Evolutionary conservation across 2,329 filamentous ascomycete genomes (phyloP).

Genomic region (Neobulgaria alba): DNA sequence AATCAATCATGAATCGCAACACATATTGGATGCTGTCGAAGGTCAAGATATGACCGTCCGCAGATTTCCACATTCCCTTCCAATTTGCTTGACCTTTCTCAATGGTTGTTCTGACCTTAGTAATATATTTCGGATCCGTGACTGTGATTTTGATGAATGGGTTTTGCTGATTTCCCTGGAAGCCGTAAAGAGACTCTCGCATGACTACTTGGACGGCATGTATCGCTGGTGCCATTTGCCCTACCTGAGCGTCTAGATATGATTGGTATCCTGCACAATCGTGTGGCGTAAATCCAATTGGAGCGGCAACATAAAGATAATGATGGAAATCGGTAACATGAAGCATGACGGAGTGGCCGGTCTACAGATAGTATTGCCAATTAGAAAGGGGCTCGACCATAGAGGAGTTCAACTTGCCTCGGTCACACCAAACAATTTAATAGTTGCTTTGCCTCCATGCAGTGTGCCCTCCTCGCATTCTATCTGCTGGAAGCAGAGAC

Average conservation of each 20-base stretch:
- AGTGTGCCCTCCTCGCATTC: conserved; percentile 86
- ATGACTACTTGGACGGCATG: conserved; percentile 74
- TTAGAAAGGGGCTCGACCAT: conserved; percentile 6
- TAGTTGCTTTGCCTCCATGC: conserved; percentile 63
- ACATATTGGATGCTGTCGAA: conserved; percentile 97
- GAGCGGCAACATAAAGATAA: conserved; percentile 89
- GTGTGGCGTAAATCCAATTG: conserved; percentile 66
- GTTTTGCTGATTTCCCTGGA: conserved; percentile 85
- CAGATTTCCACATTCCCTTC: conserved; percentile 76
- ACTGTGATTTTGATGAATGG: conserved; percentile 92
- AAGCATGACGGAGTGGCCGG: conserved; percentile 83
- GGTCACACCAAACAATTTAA: conserved; percentile 92
- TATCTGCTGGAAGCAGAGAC: conserved; percentile 88
- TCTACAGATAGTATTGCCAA: conserved; percentile 27
- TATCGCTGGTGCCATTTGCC: conserved; percentile 65
- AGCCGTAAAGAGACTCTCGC: conserved; percentile 87
- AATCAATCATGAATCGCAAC: conserved; percentile 96
- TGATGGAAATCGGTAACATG: conserved; percentile 95
- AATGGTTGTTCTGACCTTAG: conserved; percentile 64
- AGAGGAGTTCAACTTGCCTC: conserved; percentile 40
- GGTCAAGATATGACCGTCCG: conserved; percentile 64
- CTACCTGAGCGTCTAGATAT: conserved; percentile 72
- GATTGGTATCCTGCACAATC: conserved; percentile 73
- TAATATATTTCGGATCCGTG: conserved; percentile 78
- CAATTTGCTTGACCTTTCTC: conserved; percentile 75